phyloP scores from a whole-genome alignment of 257 asterid species.

The Solanum chilense region DNA sequence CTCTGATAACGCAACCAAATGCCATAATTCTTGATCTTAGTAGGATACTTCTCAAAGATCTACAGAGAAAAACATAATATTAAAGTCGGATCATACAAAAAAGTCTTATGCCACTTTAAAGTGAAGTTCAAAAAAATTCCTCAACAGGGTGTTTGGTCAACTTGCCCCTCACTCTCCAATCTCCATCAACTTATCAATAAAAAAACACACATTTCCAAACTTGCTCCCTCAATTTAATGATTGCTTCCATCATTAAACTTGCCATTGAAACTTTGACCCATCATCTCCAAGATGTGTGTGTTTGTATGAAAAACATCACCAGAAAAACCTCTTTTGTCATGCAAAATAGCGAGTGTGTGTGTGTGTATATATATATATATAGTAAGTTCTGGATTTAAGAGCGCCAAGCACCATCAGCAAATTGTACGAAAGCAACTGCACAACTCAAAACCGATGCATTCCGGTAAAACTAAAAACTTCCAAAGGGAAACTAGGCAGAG shows the following conservation, averaged over 20 bases:
- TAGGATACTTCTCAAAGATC: not conserved
- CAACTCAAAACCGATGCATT: not conserved
- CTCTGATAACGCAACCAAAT: slow-evolving; percentile 1
- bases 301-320: not conserved
- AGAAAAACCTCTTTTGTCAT: not conserved
- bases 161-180: not conserved
- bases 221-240: not conserved
- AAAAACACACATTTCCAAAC: not conserved
- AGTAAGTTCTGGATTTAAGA: not conserved
- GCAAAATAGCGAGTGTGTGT: not conserved
- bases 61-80: not conserved
- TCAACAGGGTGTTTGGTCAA: not conserved
- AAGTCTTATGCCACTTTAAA: not conserved
- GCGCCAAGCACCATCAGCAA: not conserved
- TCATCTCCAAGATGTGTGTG: not conserved
- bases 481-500: not conserved
- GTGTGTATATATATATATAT: no score
- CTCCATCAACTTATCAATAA: not conserved
- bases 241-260: not conserved
- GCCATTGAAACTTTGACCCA: not conserved
- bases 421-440: not conserved
- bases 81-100: not conserved
- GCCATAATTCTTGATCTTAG: not conserved
- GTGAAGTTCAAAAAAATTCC: not conserved
- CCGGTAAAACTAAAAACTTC: not conserved